Evolutionary conservation across 2,329 filamentous ascomycete genomes (phyloP), one percentile per base, ranked within the genome.

Genomic region (Colletotrichum sojae): DNA sequence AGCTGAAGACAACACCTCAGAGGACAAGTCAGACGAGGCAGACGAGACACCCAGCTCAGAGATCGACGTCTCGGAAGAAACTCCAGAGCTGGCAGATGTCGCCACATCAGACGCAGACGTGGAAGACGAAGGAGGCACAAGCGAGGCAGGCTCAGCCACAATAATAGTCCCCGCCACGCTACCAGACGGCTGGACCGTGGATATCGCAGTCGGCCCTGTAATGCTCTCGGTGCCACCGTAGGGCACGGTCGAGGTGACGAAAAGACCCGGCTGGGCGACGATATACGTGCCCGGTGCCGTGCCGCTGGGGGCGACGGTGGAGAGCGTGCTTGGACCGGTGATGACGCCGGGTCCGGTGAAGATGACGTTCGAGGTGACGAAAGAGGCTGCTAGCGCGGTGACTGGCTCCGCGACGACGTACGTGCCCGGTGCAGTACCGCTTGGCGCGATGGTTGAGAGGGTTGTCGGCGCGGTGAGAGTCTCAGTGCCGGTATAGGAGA

Each of bases 201-300:
- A 62, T 5, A 62, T 25, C 10, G 59, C 48, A 18, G 25, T 36
- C 22, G 22, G 20, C 3, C 48, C 27, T 1, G 59, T 54, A 12
- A 45, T 25, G 6, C 13, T 8, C 6, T 46, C 59, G 20, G 59
- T 54, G 8, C 59, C 59, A 16, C 48, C 20, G 16, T 53, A 62
- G 1, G 25, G 49, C 2, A 62, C n/a, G 6, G 59, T 62, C 40
- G 49, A 46, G 2, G 49, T 62, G 12, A 62, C 59, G 12, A 53
- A 62, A 2, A 22, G n/a, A 3, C 22, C 59, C 6, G 22, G 59
- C 22, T 46, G 59, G 9, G 55, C 51, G 5, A 70, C 60, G 9
- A 71, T 46, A 6, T 67, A 15, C 4, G 69, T 69, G 3, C 69
- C 68, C 6, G 51, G 51, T 3, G 25, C 54, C 5, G 57, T 69